phyloP scores from a whole-genome alignment of 2,329 filamentous ascomycete species.

The Aspergillus pseudotamarii region DNA sequence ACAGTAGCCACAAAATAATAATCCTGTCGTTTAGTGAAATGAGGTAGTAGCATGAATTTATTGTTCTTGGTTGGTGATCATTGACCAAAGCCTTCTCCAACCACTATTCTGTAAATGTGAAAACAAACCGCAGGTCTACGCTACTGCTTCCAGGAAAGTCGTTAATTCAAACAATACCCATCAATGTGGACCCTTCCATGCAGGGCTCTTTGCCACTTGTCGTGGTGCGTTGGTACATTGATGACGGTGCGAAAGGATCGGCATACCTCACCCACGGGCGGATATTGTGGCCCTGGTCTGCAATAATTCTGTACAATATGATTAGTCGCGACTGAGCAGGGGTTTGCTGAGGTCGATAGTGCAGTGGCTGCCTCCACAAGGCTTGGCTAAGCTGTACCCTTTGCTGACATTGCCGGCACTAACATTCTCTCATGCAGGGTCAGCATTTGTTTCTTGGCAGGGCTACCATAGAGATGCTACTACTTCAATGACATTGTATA shows the following conservation, averaged over 20 bases:
- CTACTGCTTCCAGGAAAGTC: neutral
- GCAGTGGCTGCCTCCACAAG: neutral
- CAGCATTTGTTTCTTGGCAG: neutral
- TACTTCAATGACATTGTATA: neutral
- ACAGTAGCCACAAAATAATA: accelerated
- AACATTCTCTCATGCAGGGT: neutral
- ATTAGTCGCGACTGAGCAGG: neutral
- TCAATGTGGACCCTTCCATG: neutral
- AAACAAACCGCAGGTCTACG: neutral
- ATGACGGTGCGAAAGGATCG: neutral
- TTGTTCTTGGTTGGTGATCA: neutral
- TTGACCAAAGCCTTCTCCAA: neutral
- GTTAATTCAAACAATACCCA: neutral
- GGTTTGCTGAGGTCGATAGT: too few relatives aligned
- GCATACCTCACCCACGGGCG: neutral
- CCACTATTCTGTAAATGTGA: neutral
- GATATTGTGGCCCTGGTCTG: neutral
- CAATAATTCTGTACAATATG: neutral
- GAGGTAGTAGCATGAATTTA: accelerated
- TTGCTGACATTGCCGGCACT: neutral
- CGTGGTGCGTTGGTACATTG: neutral
- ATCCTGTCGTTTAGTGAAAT: accelerated
- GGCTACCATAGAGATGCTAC: neutral
- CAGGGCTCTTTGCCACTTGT: neutral
- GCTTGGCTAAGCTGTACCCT: neutral